Percentiles rank a stretch among this genome's conserved stretches.
phyloP scores from a whole-genome alignment of 352 stramenopile genomes.

The Pythium rishiriense region DNA sequence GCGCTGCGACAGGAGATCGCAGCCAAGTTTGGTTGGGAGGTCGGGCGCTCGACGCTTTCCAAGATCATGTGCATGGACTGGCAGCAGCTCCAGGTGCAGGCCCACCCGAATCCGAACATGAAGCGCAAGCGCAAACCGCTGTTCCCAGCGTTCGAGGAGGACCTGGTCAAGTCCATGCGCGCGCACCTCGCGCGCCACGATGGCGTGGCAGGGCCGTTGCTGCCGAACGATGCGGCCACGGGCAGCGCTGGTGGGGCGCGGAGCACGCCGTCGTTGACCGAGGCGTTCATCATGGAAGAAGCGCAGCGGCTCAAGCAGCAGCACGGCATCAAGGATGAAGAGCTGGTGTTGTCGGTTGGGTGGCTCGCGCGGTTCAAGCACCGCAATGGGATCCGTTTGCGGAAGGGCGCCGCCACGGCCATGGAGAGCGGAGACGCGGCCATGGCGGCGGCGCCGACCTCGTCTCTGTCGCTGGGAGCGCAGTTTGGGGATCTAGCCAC shows the following conservation, averaged over 20 bases:
- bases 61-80: slow-evolving; percentile 77
- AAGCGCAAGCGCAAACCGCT: slow-evolving; percentile 70
- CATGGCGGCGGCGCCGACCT: not conserved
- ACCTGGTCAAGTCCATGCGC: slow-evolving; percentile 57
- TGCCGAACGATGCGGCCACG: not conserved
- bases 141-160: slow-evolving; percentile 68
- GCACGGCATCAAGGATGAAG: slow-evolving; percentile 60
- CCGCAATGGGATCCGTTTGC: slow-evolving; percentile 66
- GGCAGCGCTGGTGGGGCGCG: not conserved
- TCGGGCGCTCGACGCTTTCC: slow-evolving; percentile 72
- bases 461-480: not conserved
- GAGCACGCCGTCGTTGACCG: slow-evolving; percentile 36
- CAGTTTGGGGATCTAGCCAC: not conserved
- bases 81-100: slow-evolving; percentile 45
- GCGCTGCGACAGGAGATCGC: slow-evolving; percentile 52
- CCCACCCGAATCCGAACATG: slow-evolving; percentile 68
- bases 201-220: not conserved
- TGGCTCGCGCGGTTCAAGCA: slow-evolving; percentile 77
- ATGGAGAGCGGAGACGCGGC: not conserved
- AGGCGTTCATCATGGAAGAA: slow-evolving; percentile 76
- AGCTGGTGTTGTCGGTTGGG: slow-evolving; percentile 70
- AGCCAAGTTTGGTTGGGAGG: slow-evolving; percentile 57
- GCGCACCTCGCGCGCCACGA: slow-evolving; percentile 27
- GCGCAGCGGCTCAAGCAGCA: slow-evolving; percentile 68
- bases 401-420: slow-evolving; percentile 31